Percentiles rank a stretch among this genome's conserved stretches.
phyloP scores from a whole-genome alignment of 768 basidiomycete species.

The Lentinula lateritia region DNA sequence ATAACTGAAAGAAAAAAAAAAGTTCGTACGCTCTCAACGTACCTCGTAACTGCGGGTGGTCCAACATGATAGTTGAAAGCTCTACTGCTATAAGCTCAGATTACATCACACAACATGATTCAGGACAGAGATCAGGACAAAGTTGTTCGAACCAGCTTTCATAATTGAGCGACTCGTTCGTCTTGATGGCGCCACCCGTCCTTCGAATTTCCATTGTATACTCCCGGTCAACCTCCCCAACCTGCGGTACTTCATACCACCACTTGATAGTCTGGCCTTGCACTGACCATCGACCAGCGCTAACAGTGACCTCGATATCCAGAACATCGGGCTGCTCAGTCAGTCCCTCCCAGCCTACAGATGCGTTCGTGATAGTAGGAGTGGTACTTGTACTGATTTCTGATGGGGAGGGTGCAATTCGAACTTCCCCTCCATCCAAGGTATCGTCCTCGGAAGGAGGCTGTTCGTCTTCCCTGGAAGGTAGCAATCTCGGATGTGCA shows the following conservation, averaged over 20 bases:
- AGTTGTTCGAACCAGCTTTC: constrained; percentile 13
- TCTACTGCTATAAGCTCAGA: neutral
- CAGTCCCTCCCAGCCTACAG: constrained; percentile 12
- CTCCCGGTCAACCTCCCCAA: constrained; percentile 25
- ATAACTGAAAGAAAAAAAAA: too few relatives aligned
- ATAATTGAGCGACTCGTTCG: constrained; percentile 1
- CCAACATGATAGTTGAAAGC: too few relatives aligned
- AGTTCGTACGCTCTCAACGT: too few relatives aligned
- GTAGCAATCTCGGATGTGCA: constrained; percentile 38
- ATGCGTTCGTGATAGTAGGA: constrained; percentile 7
- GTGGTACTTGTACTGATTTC: constrained; percentile 3
- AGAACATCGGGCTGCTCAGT: constrained; percentile 22
- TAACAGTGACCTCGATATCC: constrained; percentile 41
- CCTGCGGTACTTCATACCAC: constrained; percentile 45
- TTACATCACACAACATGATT: constrained; percentile 2
- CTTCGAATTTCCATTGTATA: constrained; percentile 32
- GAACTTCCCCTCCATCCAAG: neutral
- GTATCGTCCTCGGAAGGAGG: neutral
- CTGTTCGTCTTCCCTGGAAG: neutral
- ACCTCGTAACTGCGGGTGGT: too few relatives aligned
- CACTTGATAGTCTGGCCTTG: constrained; percentile 46
- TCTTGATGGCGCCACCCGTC: constrained; percentile 23
- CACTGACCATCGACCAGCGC: constrained; percentile 35
- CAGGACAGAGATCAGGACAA: constrained; percentile 10
- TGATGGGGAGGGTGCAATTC: neutral